Percentiles rank a stretch among this genome's conserved stretches.
Evolutionary conservation across 2,329 filamentous ascomycete species (phyloP).

Genomic region (Arthrobotrys sinensis): DNA sequence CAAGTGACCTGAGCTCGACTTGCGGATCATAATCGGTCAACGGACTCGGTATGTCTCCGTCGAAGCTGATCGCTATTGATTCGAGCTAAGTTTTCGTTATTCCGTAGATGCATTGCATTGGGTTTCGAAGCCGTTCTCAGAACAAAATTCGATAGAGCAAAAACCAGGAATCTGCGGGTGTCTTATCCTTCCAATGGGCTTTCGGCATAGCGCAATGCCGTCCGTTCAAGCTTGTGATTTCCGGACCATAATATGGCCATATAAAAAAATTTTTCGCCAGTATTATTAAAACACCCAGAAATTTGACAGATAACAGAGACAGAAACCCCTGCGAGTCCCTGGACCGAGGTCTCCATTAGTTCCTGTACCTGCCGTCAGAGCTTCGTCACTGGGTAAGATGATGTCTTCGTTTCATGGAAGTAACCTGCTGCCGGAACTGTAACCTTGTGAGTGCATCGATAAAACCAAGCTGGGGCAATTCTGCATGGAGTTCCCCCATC

Average conservation of each 20-base stretch:
- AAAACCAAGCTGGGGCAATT: conserved; percentile 22
- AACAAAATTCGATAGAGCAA: not conserved
- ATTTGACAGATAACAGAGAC: conserved; percentile 39
- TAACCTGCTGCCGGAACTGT: conserved; percentile 35
- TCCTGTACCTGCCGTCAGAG: conserved; percentile 54
- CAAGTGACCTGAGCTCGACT: conserved; percentile 35
- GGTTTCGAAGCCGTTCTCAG: conserved; percentile 1
- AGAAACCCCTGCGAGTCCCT: conserved; percentile 34
- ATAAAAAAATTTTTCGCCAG: conserved; percentile 15
- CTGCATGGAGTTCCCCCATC: conserved; percentile 60
- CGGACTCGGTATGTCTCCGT: conserved; percentile 56
- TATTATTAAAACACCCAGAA: not conserved
- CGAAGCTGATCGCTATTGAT: conserved; percentile 10
- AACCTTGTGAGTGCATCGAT: conserved; percentile 24
- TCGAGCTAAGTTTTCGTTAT: conserved; percentile 20
- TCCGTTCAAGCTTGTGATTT: conserved; percentile 50
- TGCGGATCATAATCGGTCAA: conserved; percentile 31
- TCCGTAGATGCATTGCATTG: conserved; percentile 18
- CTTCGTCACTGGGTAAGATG: conserved; percentile 42
- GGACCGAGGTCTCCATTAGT: conserved; percentile 37
- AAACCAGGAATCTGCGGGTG: conserved; percentile 11
- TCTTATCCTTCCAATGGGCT: conserved; percentile 35
- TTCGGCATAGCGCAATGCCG: conserved; percentile 42
- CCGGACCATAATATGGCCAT: conserved; percentile 12
- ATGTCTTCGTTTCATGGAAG: conserved; percentile 32